A percentile compares a stretch with the other conserved stretches of the same genome.
Conservation (phyloP, 805 yeast genomes). For the Ogataea saltuana region DNA sequence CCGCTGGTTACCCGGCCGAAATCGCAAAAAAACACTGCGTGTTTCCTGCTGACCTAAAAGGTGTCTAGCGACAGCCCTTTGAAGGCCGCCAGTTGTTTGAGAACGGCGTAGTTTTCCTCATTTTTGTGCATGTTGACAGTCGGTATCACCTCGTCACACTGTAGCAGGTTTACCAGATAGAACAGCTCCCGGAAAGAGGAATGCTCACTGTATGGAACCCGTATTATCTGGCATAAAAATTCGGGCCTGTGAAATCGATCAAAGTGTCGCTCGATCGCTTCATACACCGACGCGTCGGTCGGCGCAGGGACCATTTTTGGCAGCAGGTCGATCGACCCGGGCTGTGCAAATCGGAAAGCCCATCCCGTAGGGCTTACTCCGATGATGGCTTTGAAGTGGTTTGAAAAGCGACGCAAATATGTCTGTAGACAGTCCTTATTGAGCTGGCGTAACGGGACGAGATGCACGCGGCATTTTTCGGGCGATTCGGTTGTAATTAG, state of each 20-base stretch:
- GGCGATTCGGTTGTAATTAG: slow-evolving; percentile 47
- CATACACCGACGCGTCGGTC: slow-evolving; percentile 14
- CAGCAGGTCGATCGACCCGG: slow-evolving; percentile 11
- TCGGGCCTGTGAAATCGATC: slow-evolving; percentile 21
- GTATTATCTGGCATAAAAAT: slow-evolving; percentile 23
- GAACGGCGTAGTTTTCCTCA: slow-evolving; percentile 18
- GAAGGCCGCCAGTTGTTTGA: slow-evolving; percentile 17
- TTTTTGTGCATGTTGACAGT: slow-evolving; percentile 58
- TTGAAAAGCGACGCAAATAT: slow-evolving; percentile 50
- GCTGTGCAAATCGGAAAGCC: slow-evolving; percentile 50
- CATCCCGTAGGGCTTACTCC: slow-evolving; percentile 91
- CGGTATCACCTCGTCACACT: slow-evolving; percentile 61
- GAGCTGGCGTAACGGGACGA: slow-evolving; percentile 67
- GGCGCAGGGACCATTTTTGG: slow-evolving; percentile 14
- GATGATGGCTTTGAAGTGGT: slow-evolving; percentile 57
- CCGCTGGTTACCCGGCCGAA: too few species aligned
- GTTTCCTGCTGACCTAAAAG: slow-evolving; percentile 10
- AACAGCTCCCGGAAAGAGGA: slow-evolving; percentile 83
- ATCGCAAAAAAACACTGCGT: neutral
- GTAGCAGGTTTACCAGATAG: slow-evolving; percentile 56
- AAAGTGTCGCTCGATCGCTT: slow-evolving; percentile 20
- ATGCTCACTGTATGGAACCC: slow-evolving; percentile 86
- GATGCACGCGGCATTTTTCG: slow-evolving; percentile 57
- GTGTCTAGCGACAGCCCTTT: slow-evolving; percentile 16
- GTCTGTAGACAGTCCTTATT: slow-evolving; percentile 45